Base-by-base conservation (phyloP, 1,284 basidiomycete genomes). In the Exobasidium cylindrosporum region DNA sequence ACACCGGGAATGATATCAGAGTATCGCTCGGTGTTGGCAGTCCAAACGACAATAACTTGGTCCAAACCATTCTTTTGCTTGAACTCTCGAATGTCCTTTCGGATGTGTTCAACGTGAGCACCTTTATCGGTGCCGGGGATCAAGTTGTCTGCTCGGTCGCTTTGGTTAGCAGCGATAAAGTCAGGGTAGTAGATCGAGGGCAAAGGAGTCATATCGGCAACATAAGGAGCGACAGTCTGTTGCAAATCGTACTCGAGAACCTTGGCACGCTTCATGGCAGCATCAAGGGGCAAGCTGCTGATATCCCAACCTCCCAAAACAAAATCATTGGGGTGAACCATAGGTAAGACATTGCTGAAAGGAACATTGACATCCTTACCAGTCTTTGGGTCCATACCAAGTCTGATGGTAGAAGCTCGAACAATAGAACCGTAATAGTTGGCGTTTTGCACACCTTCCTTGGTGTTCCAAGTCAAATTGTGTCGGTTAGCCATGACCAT, bases 301-400 rank as follows among this genome's bases (percentile, higher is more conserved):
- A 98, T 97, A 80, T 98, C 95, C 96, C 95, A 98, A 32, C 95
- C 96, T 62, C 93, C 91, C 71, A 97, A 61, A 68, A 97, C 92
- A 77, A 98, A 88, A 83, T 98, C 96, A 81, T 97, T 95, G 69
- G 95, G 95, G 84, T 97, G 94, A 60, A 97, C 93, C 91, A 96
- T 97, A 63, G 95, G 95, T 54, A 97, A 86, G 70, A 97, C 87
- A 77, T 96, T 93, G 47, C 88, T 90, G 81, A 97, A 84, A 50
- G 95, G 95, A 67, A 97, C 89, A 80, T 94, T 86, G 69, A 97
- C 87, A 78, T 97, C 94, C 83, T 93, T 92, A 78, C 90, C 90
- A 1, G 88, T 89, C 61, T 82, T 80, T 56, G 88, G 86, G 77
- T 98, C 92, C 58, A 85, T 86, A 58, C 96, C 95, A 65, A 98